Base-by-base conservation (phyloP, 106 monocot genomes). In the Dactylorhiza incarnata region DNA sequence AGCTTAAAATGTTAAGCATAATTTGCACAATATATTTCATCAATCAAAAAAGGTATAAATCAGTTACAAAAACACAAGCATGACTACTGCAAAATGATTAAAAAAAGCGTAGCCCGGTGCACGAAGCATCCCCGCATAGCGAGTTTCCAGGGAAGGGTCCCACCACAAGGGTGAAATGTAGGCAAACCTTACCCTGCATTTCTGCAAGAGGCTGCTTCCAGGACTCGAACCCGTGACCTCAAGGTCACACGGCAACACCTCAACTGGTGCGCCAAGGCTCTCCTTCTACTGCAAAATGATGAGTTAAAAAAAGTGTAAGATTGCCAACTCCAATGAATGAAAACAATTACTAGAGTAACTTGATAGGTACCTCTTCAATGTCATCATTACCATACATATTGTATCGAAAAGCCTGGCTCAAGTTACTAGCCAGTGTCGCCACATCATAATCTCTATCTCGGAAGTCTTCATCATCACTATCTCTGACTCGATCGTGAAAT, bases 401-500 rank as follows among this genome's bases (percentile, higher is more conserved):
- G 70, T 86, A 88, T 16, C 80, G 82, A 78, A 84, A 84, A 68
- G 86, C 88, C 84, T 86, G 86, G 74, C 82, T 87, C 74, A 89
- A 80, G 67, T 89, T 89, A 81, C 73, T 91, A 59, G 91, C 94
- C n/a, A 91, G 73, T 71, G 89, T 78, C 24, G 94, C 87, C 6
- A 91, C 85, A 79, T 91, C 94, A 84, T 91, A 87, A 58, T 91
- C 91, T 72, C 87, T 85, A 73, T 84, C 87, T 80, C 82, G 63
- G 68, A 91, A 86, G 53, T 91, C 94, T 63, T 95, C 94, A 75
- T 94, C 90, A 80, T 90, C 88, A 74, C 90, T 94, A 54, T 94
- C 85, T 55, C 80, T 80, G 23, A 7, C 24, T 80, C 74, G 48
- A 45, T 80, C 80, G 13, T 80, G 74, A 16, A 80, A 75, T 75